Evolutionary conservation across 179 eudicot species (phyloP).

Genomic region (Camellia oleifera): DNA sequence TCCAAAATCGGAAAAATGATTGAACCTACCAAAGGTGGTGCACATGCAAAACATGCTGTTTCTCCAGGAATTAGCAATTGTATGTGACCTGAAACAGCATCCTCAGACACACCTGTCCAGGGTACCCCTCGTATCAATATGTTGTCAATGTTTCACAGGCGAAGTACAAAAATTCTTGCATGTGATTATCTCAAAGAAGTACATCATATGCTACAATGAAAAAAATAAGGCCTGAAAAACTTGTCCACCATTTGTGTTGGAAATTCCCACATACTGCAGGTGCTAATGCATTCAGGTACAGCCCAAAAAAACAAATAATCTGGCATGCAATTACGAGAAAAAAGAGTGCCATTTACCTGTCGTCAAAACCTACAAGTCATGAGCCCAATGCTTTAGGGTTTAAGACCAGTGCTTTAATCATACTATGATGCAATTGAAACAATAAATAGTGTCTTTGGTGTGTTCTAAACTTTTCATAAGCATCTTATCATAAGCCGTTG

Average conservation of each 20-base stretch:
- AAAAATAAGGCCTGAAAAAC: not conserved
- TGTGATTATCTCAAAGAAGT: constrained; percentile 8
- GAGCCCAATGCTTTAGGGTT: too few species aligned
- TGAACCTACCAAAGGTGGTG: constrained; percentile 81
- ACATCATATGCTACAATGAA: constrained; percentile 2
- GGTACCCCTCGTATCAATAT: constrained; percentile 19
- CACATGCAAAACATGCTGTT: constrained; percentile 99
- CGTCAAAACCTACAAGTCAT: not conserved
- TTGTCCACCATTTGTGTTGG: too few species aligned
- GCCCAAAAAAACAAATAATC: too few species aligned
- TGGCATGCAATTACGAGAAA: not conserved
- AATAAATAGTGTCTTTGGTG: not conserved
- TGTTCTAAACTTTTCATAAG: too few species aligned
- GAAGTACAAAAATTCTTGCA: not conserved
- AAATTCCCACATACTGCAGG: too few species aligned
- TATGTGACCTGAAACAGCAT: constrained; percentile 98
- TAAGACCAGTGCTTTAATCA: not conserved
- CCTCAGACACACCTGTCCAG: constrained; percentile 86
- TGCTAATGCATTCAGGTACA: too few species aligned
- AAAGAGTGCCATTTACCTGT: not conserved
- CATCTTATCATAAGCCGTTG: not conserved
- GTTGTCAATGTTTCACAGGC: not conserved
- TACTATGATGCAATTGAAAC: not conserved
- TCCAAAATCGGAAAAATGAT: not conserved
- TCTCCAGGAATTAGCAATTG: constrained; percentile 95